phyloP scores from a whole-genome alignment of 345 rosid genomes.

The Barbarea vulgaris region DNA sequence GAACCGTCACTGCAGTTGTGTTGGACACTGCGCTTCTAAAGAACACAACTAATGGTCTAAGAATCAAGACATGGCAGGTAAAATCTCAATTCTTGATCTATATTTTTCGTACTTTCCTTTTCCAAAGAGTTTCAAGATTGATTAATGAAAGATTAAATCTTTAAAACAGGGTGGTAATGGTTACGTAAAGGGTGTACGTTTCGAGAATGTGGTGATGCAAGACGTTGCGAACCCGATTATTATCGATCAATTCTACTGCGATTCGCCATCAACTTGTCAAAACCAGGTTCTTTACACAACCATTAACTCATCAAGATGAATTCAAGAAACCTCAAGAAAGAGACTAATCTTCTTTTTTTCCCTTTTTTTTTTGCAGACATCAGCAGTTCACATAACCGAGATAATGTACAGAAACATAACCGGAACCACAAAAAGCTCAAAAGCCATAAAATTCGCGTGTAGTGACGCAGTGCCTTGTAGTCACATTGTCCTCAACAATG shows the following conservation, averaged over 20 bases:
- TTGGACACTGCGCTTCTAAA: slow-evolving; percentile 78
- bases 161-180: slow-evolving; percentile 84
- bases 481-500: slow-evolving; percentile 71
- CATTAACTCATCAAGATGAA: slow-evolving; percentile 5
- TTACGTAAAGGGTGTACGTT: slow-evolving; percentile 80
- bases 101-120: neutral
- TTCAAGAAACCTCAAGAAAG: slow-evolving; percentile 14
- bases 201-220: slow-evolving; percentile 78
- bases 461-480: slow-evolving; percentile 92
- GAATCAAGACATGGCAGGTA: slow-evolving; percentile 99
- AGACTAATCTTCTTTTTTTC: neutral
- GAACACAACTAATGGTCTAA: slow-evolving; percentile 85
- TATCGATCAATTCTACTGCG: slow-evolving; percentile 97
- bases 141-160: neutral
- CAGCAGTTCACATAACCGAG: slow-evolving; percentile 79
- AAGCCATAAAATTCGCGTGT: slow-evolving; percentile 90
- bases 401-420: slow-evolving; percentile 85
- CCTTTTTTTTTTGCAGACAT: slow-evolving; percentile 51
- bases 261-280: slow-evolving; percentile 74
- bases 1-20: slow-evolving; percentile 76
- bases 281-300: slow-evolving; percentile 62
- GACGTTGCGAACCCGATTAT: slow-evolving; percentile 85
- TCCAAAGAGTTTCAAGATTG: neutral
- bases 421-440: slow-evolving; percentile 70
- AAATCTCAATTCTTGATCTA: slow-evolving; percentile 19